These are phyloP conservation scores for Emericellopsis cladophorae DNA, from an alignment of 2,329 filamentous ascomycete genomes.

Conservation along the genomic window DNA sequence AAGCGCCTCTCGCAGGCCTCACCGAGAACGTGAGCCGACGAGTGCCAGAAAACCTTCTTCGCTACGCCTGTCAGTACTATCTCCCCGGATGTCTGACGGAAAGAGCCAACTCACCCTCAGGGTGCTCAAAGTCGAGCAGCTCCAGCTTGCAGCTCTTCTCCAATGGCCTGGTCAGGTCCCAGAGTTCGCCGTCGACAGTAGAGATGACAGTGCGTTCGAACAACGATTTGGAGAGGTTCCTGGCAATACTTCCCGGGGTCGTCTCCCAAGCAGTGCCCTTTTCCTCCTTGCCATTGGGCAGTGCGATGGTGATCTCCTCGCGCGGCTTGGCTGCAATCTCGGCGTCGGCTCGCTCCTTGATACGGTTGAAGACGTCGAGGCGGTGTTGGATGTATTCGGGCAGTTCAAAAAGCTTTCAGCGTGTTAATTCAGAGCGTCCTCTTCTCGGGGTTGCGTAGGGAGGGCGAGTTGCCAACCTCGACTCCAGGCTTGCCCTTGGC, in stretches of 20 bases:
- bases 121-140: conserved; percentile 64
- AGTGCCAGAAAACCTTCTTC: conserved; percentile 97
- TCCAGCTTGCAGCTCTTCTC: conserved; percentile 80
- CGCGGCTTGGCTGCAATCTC: conserved; percentile 57
- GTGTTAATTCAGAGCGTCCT: conserved; percentile 5
- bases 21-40: conserved; percentile 87
- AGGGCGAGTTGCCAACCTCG: conserved; percentile 21
- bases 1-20: conserved; percentile 86
- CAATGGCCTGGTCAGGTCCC: conserved; percentile 85
- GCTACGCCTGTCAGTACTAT: conserved; percentile 26
- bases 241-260: conserved; percentile 67
- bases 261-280: conserved; percentile 82
- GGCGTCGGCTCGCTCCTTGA: conserved; percentile 74
- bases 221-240: conserved; percentile 71
- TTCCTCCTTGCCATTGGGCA: conserved; percentile 59
- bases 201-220: conserved; percentile 82
- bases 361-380: conserved; percentile 74
- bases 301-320: conserved; percentile 60
- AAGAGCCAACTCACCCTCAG: conserved; percentile 15
- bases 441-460: conserved; percentile 11
- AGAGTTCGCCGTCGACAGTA: conserved; percentile 70
- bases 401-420: conserved; percentile 25
- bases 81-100: background rate
- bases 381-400: conserved; percentile 75
- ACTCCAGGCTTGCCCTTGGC: conserved; percentile 35